Percentiles rank a stretch among this genome's conserved stretches.
Conservation (phyloP, 2,329 filamentous ascomycete species). For the Orbilia javanica region DNA sequence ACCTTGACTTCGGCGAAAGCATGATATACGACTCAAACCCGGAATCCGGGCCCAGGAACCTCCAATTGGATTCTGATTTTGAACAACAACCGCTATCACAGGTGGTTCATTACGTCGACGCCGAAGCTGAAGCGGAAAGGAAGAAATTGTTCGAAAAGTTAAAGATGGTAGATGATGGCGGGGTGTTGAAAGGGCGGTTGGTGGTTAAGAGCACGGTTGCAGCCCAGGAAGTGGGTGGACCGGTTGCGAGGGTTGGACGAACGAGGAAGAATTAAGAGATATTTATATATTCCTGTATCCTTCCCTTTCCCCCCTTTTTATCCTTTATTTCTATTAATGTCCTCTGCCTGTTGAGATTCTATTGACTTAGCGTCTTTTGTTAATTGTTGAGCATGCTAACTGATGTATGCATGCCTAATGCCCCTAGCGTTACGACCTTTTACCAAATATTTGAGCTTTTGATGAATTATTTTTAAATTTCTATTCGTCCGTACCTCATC, state of each 20-base stretch:
- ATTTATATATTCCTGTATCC: neutral
- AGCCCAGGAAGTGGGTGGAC: constrained; percentile 43
- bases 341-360: neutral
- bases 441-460: neutral
- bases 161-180: constrained; percentile 44
- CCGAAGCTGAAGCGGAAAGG: constrained; percentile 49
- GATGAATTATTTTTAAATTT: neutral
- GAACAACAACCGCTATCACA: constrained; percentile 36
- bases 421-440: neutral
- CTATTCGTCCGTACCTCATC: constrained; percentile 13
- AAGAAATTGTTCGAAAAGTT: constrained; percentile 57
- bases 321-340: neutral
- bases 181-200: constrained; percentile 47
- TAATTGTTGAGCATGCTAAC: constrained; percentile 1
- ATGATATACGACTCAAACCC: constrained; percentile 55
- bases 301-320: neutral
- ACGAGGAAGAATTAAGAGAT: constrained; percentile 9
- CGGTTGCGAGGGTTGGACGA: constrained; percentile 12
- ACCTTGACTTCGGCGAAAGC: constrained; percentile 53
- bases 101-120: constrained; percentile 52
- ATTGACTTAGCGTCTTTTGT: neutral
- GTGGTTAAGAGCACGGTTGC: constrained; percentile 50
- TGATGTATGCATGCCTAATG: neutral
- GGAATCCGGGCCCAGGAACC: constrained; percentile 8
- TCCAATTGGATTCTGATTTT: constrained; percentile 9